phyloP scores from a whole-genome alignment of 1,139 yeast species.

The Lodderomyces parapsilosis region DNA sequence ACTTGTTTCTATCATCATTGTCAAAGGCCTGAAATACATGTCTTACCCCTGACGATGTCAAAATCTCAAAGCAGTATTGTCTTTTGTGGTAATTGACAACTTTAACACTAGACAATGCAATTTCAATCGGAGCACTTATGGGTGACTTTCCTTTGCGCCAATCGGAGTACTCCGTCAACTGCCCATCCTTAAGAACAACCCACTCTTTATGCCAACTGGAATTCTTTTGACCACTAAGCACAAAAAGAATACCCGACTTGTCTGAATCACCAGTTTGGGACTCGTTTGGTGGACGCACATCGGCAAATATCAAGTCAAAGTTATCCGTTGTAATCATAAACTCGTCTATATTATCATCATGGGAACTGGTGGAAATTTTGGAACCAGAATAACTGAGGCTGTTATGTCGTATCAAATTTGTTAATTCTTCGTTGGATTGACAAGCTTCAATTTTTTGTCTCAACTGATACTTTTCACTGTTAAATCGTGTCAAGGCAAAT shows the following conservation, averaged over 20 bases:
- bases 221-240: slow-evolving; percentile 71
- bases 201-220: slow-evolving; percentile 91
- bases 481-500: slow-evolving; percentile 36
- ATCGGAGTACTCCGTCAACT: slow-evolving; percentile 69
- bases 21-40: slow-evolving; percentile 77
- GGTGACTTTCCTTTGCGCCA: slow-evolving; percentile 74
- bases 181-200: slow-evolving; percentile 73
- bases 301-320: slow-evolving; percentile 31
- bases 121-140: slow-evolving; percentile 68
- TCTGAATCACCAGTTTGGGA: slow-evolving; percentile 23
- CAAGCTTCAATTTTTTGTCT: slow-evolving; percentile 46
- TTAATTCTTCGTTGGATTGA: slow-evolving; percentile 41
- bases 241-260: slow-evolving; percentile 59
- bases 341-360: slow-evolving; percentile 16
- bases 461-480: slow-evolving; percentile 43
- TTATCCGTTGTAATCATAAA: slow-evolving; percentile 28
- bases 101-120: slow-evolving; percentile 70
- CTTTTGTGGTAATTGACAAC: slow-evolving; percentile 48
- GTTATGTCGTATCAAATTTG: slow-evolving; percentile 31
- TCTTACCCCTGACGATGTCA: slow-evolving; percentile 66
- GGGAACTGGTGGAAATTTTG: neutral
- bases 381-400: slow-evolving; percentile 20
- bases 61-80: slow-evolving; percentile 69
- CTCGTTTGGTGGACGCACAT: slow-evolving; percentile 12
- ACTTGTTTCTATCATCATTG: slow-evolving; percentile 63